Base-by-base conservation (phyloP, 2,329 filamentous ascomycete genomes). In the Exophiala calicioides region DNA sequence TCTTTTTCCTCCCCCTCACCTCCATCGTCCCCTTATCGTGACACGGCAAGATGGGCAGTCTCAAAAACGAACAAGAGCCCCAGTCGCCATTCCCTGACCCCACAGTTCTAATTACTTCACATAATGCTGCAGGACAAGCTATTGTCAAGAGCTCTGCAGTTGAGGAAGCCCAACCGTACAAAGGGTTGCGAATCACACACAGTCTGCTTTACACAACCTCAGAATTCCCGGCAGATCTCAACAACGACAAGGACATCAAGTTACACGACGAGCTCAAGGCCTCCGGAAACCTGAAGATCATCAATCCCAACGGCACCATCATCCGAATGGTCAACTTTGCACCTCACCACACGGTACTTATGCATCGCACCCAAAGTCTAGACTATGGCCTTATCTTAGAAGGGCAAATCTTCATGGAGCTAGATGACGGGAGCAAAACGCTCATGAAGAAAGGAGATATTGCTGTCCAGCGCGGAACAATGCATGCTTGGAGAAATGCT, bases 371-470 rank as follows among this genome's bases (percentile, higher is more conserved):
- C 1, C 67, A 74, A 52, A 74, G 68, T 19, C 60, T 80, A 3
- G 77, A 80, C 54, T 79, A 74, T 50, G 77, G 75, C 1, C 66
- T 79, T 39, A 68, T 80, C 2, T 53, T 80, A 4, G 76, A 80
- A 52, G 78, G 78, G 2, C 66, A 71, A 55, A 56, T 80, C 23
- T 73, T 77, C 49, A 66, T 79, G 60, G 42, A 71, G 3, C 61
- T 80, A 3, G 77, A 78, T 45, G 70, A 70, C 9, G 76, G 77
- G 1, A 74, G 73, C 45, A 66, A 60, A 38, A 65, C 66, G 29
- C 45, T 65, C 20, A 63, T 81, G 68, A 62, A 64, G 35, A 63
- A 68, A 5, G 78, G 78, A 2, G 78, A 81, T 56, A 62, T 79
- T n/a, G 71, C 71, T 6, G 71, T 81, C 16, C 76, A 81, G 62